Evolutionary conservation across 2,329 filamentous ascomycete genomes (phyloP), one percentile per base, ranked within the genome.

Genomic region (Cladosporium sp.): DNA sequence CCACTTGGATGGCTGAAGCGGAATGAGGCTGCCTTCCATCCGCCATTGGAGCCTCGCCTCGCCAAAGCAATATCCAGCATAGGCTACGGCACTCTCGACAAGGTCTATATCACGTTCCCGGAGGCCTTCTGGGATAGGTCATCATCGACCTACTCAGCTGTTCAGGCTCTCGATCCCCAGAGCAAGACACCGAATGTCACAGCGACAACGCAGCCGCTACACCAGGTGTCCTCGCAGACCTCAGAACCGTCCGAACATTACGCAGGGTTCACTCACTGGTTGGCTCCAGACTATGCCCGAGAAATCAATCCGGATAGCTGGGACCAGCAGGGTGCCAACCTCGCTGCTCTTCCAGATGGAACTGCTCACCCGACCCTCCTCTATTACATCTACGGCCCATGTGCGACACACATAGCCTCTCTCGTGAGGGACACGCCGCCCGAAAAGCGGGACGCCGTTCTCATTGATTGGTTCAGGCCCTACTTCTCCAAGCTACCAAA

Each of bases 351-450:
- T 2, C 76, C 80, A 0, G 60, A 64, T 0, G 63, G 72, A 1
- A 75, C 74, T 46, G 78, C 84, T 0, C 89, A 95, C 55, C 86
- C 90, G 7, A 95, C 89, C 0, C 77, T 95, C 3, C 79, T 95
- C 22, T 95, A 95, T 77, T 95, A 90, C 73, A 84, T 77, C 34
- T 85, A 83, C 62, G 86, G 86, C 35, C 78, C 77, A 16, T 80
- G 83, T 64, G 83, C 80, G 1, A 68, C 69, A 8, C 74, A 79
- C 60, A 67, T 86, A 43, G 82, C 78, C 0, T 53, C 54, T 13
- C 57, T 70, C 9, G 56, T 66, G 33, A 43, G 32, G 4, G 52
- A 58, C 8, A 43, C 55, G 38, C 65, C 74, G 2, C 70, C 75
- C 18, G 63, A 74, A 3, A 72, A 78, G 54, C 79, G 78, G 60